Percentiles rank a stretch among this genome's conserved stretches.
Evolutionary conservation across 331 rosid genomes (phyloP).

Genomic region (Rhamnella rubrinervis): DNA sequence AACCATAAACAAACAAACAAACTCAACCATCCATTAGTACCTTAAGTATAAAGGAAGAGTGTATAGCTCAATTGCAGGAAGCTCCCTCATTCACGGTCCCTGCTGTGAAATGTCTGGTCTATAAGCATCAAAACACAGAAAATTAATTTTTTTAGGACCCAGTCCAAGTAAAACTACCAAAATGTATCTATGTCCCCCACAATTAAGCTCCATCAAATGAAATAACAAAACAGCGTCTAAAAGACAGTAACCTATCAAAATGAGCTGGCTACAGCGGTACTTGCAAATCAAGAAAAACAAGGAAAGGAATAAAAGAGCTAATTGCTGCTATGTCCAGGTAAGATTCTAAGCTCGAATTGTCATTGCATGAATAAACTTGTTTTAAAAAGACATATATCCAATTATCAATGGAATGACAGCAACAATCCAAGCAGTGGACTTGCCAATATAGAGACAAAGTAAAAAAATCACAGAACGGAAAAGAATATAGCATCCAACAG

Average conservation of each 20-base stretch:
- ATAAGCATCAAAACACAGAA: conserved; percentile 16
- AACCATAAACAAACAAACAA: neutral
- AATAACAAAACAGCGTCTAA: neutral
- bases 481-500: neutral
- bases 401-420: conserved; percentile 3
- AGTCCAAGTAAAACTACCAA: neutral
- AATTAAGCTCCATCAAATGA: neutral
- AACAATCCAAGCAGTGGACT: conserved; percentile 3
- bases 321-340: neutral
- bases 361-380: neutral
- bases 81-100: conserved; percentile 78
- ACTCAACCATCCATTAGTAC: conserved; percentile 35
- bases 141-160: neutral
- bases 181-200: too few relatives aligned
- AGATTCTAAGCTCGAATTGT: neutral
- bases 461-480: neutral
- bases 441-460: conserved; percentile 1
- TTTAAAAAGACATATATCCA: neutral
- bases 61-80: conserved; percentile 79
- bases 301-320: neutral
- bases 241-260: conserved; percentile 4
- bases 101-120: conserved; percentile 75
- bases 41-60: conserved; percentile 86
- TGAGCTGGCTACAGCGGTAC: neutral
- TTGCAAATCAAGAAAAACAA: neutral